Conservation (phyloP, 306 rosid genomes). For the Clitoria ternatea region DNA sequence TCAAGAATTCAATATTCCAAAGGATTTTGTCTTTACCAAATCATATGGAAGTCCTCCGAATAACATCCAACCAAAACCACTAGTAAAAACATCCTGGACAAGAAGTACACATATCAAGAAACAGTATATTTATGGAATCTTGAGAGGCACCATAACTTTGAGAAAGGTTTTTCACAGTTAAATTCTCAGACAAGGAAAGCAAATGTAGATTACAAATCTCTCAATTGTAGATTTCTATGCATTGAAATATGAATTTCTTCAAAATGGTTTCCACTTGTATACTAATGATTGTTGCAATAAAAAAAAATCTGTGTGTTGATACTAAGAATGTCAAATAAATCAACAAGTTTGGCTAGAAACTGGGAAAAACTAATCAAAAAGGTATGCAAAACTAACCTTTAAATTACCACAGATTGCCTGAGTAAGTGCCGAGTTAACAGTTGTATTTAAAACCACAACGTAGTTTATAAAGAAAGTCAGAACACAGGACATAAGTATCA, state of each 20-base stretch:
- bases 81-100: conserved; percentile 28
- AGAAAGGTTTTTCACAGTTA: background rate
- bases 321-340: background rate
- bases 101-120: background rate
- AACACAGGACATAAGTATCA: conserved; percentile 68
- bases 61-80: conserved; percentile 31
- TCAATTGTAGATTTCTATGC: too few relatives aligned
- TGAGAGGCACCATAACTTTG: background rate
- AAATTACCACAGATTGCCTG: conserved; percentile 76
- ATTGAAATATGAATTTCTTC: too few relatives aligned
- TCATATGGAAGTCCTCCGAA: conserved; percentile 39
- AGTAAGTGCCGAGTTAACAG: conserved; percentile 80
- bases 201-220: too few relatives aligned
- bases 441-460: conserved; percentile 68
- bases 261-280: background rate
- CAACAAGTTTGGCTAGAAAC: background rate
- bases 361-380: background rate
- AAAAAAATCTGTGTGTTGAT: background rate
- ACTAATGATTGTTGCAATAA: background rate
- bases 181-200: too few relatives aligned
- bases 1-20: background rate
- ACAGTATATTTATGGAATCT: background rate
- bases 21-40: conserved; percentile 15
- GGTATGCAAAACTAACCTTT: conserved; percentile 20
- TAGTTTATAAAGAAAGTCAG: conserved; percentile 75